Base-by-base conservation (phyloP, 257 asterid species). In the Forsythia suspensa region DNA sequence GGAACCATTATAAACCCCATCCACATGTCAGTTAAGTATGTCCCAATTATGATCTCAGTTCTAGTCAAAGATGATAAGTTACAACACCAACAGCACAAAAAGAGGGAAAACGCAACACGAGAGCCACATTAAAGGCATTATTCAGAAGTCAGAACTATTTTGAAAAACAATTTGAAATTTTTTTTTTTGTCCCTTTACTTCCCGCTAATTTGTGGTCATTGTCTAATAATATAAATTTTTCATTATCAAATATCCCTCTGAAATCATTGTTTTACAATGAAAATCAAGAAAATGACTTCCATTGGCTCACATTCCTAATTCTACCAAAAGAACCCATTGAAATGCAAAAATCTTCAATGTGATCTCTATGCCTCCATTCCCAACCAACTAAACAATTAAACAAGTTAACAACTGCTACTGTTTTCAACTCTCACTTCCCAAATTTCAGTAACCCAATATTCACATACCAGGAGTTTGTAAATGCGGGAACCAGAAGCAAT, bases 401-500 rank as follows among this genome's bases (percentile, higher is more conserved):
- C 59, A 51, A 51, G 16, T 13, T 1, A 13, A 51, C 3, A 15
- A 51, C 6, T 10, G n/a, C 18, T 24, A 24, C 70, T 21, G 20
- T 63, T 63, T 63, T 11, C 8, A 70, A 42, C 37, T 51, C 52
- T 20, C 67, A 36, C 37, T 52, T n/a, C 73, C 29, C 69, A 41
- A n/a, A 13, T 18, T 12, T 68, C 5, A 18, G n/a, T 18, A 37
- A 75, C 46, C 37, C 57, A 72, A 78, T 34, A 21, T 12, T 39
- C 72, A 61, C 11, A 78, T 84, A 95, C 99, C 18, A 61, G 88
- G 73, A 93, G 79, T 84, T 82, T 91, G 88, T 92, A 93, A 74
- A 93, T 57, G 69, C 80, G 86, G 81, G 88, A 87, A 61, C 87
- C 97, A 76, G 97, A 92, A 77, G 99, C 97, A 72, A 95, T 68